Evolutionary conservation across 805 yeast species (phyloP).

Genomic region (Teunomyces stri): DNA sequence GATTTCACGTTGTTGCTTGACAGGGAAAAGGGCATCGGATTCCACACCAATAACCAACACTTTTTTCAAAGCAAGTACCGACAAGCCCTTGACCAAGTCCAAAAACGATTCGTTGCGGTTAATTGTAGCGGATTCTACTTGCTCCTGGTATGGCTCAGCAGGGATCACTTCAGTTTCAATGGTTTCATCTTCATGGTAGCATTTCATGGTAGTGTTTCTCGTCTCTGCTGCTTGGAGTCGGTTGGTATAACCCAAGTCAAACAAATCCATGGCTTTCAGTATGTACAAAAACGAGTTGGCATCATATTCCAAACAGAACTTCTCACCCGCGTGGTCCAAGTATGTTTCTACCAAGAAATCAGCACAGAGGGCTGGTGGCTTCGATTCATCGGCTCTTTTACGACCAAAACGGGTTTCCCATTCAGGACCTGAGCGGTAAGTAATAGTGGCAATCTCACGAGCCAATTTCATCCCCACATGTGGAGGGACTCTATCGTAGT

Average conservation of each 20-base stretch:
- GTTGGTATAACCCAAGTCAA: conserved; percentile 64
- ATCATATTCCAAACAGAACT: conserved; percentile 87
- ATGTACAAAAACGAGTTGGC: conserved; percentile 85
- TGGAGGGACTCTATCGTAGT: conserved; percentile 79
- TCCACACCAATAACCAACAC: conserved; percentile 87
- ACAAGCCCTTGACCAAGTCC: conserved; percentile 68
- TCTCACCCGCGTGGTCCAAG: conserved; percentile 92
- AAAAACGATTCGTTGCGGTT: conserved; percentile 53
- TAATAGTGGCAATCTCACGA: conserved; percentile 89
- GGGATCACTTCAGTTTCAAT: conserved; percentile 35
- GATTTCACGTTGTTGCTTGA: conserved; percentile 90
- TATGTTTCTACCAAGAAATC: conserved; percentile 92
- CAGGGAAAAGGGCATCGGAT: conserved; percentile 87
- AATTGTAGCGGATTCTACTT: conserved; percentile 43
- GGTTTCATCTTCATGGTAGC: conserved; percentile 7
- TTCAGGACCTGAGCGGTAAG: conserved; percentile 94
- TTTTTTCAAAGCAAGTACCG: conserved; percentile 58
- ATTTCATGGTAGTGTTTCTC: conserved; percentile 36
- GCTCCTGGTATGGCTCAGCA: conserved; percentile 51
- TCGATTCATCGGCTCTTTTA: conserved; percentile 75
- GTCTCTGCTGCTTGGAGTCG: conserved; percentile 42
- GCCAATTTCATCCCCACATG: conserved; percentile 95
- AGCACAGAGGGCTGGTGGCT: conserved; percentile 86
- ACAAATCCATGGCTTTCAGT: conserved; percentile 92
- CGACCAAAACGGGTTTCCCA: conserved; percentile 94